A percentile compares a stretch with the other conserved stretches of the same genome.
phyloP scores from a whole-genome alignment of 2,329 filamentous ascomycete genomes.

The Colletotrichum eremochloae region DNA sequence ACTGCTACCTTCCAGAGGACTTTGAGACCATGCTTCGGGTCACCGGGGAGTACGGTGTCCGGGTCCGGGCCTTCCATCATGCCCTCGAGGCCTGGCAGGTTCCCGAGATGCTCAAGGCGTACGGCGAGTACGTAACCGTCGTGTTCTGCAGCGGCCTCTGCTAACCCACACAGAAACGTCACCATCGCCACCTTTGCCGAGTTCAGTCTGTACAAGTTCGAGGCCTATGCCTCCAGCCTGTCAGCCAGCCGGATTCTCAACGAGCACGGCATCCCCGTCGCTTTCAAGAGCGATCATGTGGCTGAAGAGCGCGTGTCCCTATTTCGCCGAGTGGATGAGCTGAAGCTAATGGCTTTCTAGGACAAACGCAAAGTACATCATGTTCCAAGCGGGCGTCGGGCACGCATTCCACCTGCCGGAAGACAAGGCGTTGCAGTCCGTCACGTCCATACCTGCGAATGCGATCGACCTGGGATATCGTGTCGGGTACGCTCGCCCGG shows the following conservation, averaged over 20 bases:
- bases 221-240: conserved; percentile 57
- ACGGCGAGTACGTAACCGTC: conserved; percentile 46
- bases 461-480: conserved; percentile 58
- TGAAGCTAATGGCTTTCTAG: background rate
- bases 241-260: conserved; percentile 56
- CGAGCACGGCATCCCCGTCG: conserved; percentile 56
- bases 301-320: conserved; percentile 6
- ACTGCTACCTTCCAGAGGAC: conserved; percentile 60
- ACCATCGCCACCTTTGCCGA: conserved; percentile 60
- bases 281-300: conserved; percentile 59
- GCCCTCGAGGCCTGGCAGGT: conserved; percentile 56
- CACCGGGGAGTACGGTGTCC: conserved; percentile 58
- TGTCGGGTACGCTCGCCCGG: conserved; percentile 58
- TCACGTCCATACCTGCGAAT: conserved; percentile 61
- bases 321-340: background rate
- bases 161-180: conserved; percentile 49
- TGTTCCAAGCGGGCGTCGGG: conserved; percentile 57
- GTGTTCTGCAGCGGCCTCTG: conserved; percentile 35
- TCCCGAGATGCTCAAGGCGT: conserved; percentile 55
- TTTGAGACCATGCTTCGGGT: conserved; percentile 59
- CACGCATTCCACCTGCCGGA: conserved; percentile 58
- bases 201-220: conserved; percentile 57
- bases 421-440: conserved; percentile 56
- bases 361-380: conserved; percentile 57
- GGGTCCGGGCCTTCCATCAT: conserved; percentile 58